These are phyloP conservation scores for Alternaria arbusti DNA, from an alignment of 2,329 filamentous ascomycete genomes.

Conservation along the genomic window DNA sequence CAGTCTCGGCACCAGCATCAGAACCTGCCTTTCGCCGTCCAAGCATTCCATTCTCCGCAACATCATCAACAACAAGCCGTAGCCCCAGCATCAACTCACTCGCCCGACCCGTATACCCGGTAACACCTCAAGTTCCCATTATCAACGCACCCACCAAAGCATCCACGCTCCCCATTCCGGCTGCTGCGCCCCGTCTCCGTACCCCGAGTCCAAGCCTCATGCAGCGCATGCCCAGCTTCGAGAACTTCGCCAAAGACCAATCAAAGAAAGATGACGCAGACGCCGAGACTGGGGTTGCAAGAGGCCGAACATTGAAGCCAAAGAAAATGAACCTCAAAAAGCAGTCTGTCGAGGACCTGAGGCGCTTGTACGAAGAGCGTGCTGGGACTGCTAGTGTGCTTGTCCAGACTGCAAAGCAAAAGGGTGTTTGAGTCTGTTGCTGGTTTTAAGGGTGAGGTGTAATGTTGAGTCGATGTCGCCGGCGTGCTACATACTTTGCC, in stretches of 20 bases:
- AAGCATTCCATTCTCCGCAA: slow-evolving; percentile 37
- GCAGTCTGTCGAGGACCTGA: slow-evolving; percentile 55
- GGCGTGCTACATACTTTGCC: background rate
- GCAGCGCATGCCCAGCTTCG: slow-evolving; percentile 56
- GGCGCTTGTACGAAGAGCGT: slow-evolving; percentile 57
- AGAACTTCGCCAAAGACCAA: slow-evolving; percentile 26
- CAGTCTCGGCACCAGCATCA: slow-evolving; percentile 21
- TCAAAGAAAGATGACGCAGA: slow-evolving; percentile 18
- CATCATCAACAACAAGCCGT: slow-evolving; percentile 24
- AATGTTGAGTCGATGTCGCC: background rate
- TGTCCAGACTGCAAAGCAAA: slow-evolving; percentile 19
- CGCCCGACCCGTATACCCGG: slow-evolving; percentile 45
- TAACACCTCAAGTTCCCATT: slow-evolving; percentile 24
- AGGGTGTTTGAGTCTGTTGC: background rate
- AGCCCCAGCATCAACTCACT: slow-evolving; percentile 45
- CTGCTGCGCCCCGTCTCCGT: slow-evolving; percentile 32
- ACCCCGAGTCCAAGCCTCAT: slow-evolving; percentile 52
- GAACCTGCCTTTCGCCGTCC: slow-evolving; percentile 37
- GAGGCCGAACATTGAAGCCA: slow-evolving; percentile 30
- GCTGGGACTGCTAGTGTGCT: slow-evolving; percentile 49
- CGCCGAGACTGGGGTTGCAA: slow-evolving; percentile 11
- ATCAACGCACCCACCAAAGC: slow-evolving; percentile 37
- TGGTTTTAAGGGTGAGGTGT: background rate
- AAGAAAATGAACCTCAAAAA: slow-evolving; percentile 53
- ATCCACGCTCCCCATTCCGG: slow-evolving; percentile 38